These are phyloP conservation scores for Aspergillus vadensis DNA, from an alignment of 2,329 filamentous ascomycete genomes.

Conservation along the genomic window DNA sequence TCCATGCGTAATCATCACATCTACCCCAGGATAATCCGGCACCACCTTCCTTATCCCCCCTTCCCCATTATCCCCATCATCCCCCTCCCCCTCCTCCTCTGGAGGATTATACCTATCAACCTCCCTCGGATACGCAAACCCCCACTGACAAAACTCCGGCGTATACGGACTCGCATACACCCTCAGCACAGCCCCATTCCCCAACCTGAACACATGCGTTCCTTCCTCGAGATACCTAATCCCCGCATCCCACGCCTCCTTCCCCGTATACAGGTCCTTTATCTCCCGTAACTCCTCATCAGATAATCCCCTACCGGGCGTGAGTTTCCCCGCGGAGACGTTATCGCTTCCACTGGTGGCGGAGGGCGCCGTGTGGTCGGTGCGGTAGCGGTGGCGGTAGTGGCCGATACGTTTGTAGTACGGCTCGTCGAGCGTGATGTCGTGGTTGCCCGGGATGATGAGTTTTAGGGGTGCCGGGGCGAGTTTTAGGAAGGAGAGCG, in stretches of 20 bases:
- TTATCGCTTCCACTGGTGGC: slow-evolving; percentile 22
- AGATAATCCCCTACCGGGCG: slow-evolving; percentile 22
- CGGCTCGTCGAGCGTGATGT: slow-evolving; percentile 57
- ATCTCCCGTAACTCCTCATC: slow-evolving; percentile 27
- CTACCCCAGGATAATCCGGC: slow-evolving; percentile 49
- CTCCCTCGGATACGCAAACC: slow-evolving; percentile 55
- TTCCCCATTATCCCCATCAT: not conserved
- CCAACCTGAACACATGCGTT: slow-evolving; percentile 47
- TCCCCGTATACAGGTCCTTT: slow-evolving; percentile 51
- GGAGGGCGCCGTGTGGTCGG: slow-evolving; percentile 12
- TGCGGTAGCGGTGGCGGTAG: slow-evolving; percentile 29
- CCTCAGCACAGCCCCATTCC: slow-evolving; percentile 51
- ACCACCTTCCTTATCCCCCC: slow-evolving; percentile 32
- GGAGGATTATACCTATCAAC: slow-evolving; percentile 57
- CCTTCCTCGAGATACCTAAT: slow-evolving; percentile 61
- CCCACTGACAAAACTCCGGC: slow-evolving; percentile 59
- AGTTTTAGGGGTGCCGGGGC: slow-evolving; percentile 60
- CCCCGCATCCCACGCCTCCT: slow-evolving; percentile 48
- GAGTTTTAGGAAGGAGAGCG: slow-evolving; percentile 50
- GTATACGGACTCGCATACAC: slow-evolving; percentile 57
- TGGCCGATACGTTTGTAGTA: slow-evolving; percentile 46
- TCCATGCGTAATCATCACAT: slow-evolving; percentile 64
- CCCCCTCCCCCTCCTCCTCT: not conserved
- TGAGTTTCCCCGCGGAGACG: slow-evolving; percentile 10
- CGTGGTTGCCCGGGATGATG: slow-evolving; percentile 66